A percentile compares a stretch with the other conserved stretches of the same genome.
Conservation (phyloP, 352 stramenopile genomes). For the Pythium rishiriense region DNA sequence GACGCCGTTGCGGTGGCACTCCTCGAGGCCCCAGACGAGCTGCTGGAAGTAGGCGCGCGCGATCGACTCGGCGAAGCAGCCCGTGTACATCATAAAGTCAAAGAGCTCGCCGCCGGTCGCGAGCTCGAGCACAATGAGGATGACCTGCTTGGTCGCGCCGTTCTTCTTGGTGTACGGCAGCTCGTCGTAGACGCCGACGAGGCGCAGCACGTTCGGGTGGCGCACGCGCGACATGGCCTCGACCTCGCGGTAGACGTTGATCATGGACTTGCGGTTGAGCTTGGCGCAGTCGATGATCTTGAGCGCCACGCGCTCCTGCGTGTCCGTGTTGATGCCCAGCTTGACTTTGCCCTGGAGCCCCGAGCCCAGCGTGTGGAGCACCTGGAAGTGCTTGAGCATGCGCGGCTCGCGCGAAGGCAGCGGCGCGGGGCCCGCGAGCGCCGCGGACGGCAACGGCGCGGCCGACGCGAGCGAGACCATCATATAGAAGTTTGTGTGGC, state of each 20-base stretch:
- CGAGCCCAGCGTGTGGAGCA: constrained; percentile 79
- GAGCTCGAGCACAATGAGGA: constrained; percentile 90
- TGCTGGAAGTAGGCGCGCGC: constrained; percentile 89
- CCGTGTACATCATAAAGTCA: constrained; percentile 94
- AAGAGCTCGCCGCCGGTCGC: constrained; percentile 87
- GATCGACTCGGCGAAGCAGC: constrained; percentile 84
- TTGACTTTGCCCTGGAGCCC: constrained; percentile 89
- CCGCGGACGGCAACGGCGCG: neutral
- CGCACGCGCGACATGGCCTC: constrained; percentile 87
- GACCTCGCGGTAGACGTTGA: constrained; percentile 89
- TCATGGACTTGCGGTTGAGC: constrained; percentile 77
- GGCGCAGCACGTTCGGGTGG: constrained; percentile 80
- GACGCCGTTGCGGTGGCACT: constrained; percentile 82
- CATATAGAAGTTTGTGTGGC: neutral
- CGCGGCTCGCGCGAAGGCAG: constrained; percentile 25
- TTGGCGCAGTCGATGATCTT: constrained; percentile 90
- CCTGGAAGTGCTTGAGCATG: constrained; percentile 75
- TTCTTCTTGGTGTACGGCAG: constrained; percentile 77
- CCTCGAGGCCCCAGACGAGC: constrained; percentile 76
- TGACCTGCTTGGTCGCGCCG: constrained; percentile 70
- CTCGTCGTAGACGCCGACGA: constrained; percentile 77
- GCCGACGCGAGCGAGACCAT: constrained; percentile 16
- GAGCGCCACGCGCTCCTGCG: constrained; percentile 82
- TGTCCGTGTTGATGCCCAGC: constrained; percentile 78
- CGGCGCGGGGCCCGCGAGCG: constrained; percentile 5